Conservation (phyloP, 768 basidiomycete species). For the Leccinum barrowsii region DNA sequence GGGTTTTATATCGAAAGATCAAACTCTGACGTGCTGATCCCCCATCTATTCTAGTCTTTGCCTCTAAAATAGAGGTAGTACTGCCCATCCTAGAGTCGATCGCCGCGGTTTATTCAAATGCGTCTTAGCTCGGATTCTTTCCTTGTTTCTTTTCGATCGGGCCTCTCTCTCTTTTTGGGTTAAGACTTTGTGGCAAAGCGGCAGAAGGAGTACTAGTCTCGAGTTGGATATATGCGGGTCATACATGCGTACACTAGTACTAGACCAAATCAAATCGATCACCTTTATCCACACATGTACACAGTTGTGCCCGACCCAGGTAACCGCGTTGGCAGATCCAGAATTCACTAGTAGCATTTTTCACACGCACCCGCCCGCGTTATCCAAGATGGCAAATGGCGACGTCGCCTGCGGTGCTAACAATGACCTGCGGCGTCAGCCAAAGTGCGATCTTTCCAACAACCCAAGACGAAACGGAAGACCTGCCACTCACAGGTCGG, state of each 20-base stretch:
- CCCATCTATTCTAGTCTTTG: constrained; percentile 15
- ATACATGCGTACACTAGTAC: neutral
- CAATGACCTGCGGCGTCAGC: neutral
- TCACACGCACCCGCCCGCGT: constrained; percentile 14
- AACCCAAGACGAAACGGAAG: neutral
- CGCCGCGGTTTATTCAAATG: neutral
- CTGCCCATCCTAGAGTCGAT: constrained; percentile 24
- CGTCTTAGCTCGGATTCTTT: neutral
- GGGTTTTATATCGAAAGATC: neutral
- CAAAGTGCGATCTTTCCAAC: neutral
- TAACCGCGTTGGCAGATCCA: neutral
- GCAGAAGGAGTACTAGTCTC: neutral
- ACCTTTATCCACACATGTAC: neutral
- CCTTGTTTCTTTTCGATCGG: neutral
- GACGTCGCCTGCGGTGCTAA: constrained; percentile 25
- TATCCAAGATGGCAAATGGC: constrained; percentile 26
- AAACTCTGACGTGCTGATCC: neutral
- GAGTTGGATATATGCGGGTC: neutral
- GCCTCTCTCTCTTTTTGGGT: neutral
- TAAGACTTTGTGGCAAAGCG: neutral
- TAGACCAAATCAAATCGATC: neutral
- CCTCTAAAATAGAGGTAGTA: constrained; percentile 24
- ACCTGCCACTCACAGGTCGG: constrained; percentile 20
- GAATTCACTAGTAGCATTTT: neutral
- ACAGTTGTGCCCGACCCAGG: neutral